Evolutionary conservation across 2,329 filamentous ascomycete genomes (phyloP), one percentile per base, ranked within the genome.

Genomic region (Trichoderma cornu-damae): DNA sequence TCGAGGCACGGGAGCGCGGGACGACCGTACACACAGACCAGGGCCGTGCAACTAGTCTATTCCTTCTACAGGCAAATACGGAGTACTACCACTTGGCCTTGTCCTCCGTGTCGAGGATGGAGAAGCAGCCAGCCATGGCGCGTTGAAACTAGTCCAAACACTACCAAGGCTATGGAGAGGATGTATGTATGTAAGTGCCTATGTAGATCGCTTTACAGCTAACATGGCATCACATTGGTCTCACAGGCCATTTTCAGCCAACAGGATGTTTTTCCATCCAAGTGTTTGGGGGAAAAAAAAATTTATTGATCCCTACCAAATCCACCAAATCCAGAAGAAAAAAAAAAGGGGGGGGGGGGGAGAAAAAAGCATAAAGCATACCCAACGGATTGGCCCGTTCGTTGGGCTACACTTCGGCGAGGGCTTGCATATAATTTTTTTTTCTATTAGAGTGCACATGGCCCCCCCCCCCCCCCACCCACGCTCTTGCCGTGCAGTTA

Each of bases 1-100:
- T 58, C 58, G 38, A 59, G 46, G 56, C 51, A 35, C 51, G 59
- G 51, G 59, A 59, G 57, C 37, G 53, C 57, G 59, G 57, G 59
- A 59, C 53, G 57, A 49, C 55, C 49, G 59, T 61, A 37, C 57
- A 47, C 38, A 24, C 30, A 50, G 38, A 22, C 60, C 22, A 40
- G 60, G 58, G 47, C 24, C 53, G 12, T 35, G 32, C 40, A 42
- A 38, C 32, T 55, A 55, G 32, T 20, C 52, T 30, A 37, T 47
- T 30, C 32, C 52, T 38, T 55, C 42, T 20, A 16, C 9, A 47
- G 30, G 52, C 22, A 47, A 55, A 46, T 47, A 55, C 16, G 20
- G 34, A 38, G 32, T 55, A 46, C 30, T n/a, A n/a, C n/a, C n/a
- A n/a, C n/a, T 44, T 7, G 4, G 22, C 32, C 22, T 20, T 26